Evolutionary conservation across 106 monocot genomes (phyloP), one percentile per base, ranked within the genome.

Genomic region (Apostasia shenzhenica): DNA sequence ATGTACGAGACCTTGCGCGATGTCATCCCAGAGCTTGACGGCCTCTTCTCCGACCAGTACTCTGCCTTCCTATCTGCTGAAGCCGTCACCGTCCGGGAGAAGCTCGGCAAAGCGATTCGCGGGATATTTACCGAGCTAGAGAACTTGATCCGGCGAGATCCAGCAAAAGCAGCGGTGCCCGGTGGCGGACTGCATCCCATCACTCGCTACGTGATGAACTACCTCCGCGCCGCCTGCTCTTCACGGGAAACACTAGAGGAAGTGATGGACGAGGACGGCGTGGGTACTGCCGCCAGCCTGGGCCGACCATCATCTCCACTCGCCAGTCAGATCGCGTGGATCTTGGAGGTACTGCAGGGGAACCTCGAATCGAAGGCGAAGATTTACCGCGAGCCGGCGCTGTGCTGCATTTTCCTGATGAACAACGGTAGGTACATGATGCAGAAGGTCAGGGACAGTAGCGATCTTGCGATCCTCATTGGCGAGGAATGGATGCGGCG

Each of bases 171-270:
- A 10, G 63, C 84, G 1, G 77, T 89, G 2, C 91, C 78, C 1
- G 89, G 89, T 13, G 92, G 92, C 8, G 86, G 77, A 2, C 48
- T 86, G n/a, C 95, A 97, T 61, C 95, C 95, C 48, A 92, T 97
- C 47, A 89, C 89, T 39, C 84, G 92, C 4, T 97, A 92, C 70
- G 92, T 92, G 13, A 83, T 92, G 89, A 92, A 97, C 73, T 92
- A 92, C 69, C 92, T 97, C 74, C 91, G 91, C 8, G 86, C 91
- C 2, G 95, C 91, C 6, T 86, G 86, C 59, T 80, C 67, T n/a
- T 95, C 81, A 1, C 77, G 86, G 40, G 77, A 80, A 58, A 86
- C 91, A 0, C 68, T 95, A 38, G 95, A 91, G 74, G 73, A 86
- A 53, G 88, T 86, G 26, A 84, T 95, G 88, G 78, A 80, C 9